Conservation (phyloP, 2,329 filamentous ascomycete genomes). For the Nemania serpens region DNA sequence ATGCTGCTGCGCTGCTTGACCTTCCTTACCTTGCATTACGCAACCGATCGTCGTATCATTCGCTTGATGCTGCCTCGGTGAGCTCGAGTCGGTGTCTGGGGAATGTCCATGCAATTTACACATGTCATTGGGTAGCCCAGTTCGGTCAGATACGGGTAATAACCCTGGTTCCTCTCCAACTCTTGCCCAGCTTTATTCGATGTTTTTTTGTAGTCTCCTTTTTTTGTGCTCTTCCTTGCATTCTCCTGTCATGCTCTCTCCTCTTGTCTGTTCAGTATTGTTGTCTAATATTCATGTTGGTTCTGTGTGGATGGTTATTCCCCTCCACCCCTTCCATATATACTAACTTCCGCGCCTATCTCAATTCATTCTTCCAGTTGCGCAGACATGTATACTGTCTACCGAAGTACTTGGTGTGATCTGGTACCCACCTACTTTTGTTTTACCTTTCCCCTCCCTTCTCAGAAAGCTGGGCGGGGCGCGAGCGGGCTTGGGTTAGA, state of each 20-base stretch:
- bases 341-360: background rate
- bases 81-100: conserved; percentile 23
- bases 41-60: conserved; percentile 17
- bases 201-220: background rate
- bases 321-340: background rate
- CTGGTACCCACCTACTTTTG: background rate
- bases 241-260: background rate
- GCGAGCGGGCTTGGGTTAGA: conserved; percentile 22
- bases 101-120: conserved; percentile 2
- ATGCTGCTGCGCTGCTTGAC: conserved; percentile 18
- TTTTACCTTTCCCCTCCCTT: background rate
- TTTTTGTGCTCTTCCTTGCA: background rate
- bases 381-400: background rate
- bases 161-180: conserved; percentile 23
- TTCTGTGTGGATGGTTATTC: background rate
- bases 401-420: background rate
- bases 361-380: background rate
- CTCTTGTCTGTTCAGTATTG: background rate
- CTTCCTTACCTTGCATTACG: conserved; percentile 15
- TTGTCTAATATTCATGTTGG: background rate
- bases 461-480: conserved; percentile 23
- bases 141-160: conserved; percentile 23
- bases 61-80: conserved; percentile 28
- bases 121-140: conserved; percentile 14
- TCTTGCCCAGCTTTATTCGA: conserved; percentile 12